These are phyloP conservation scores for Durusdinium trenchii DNA, from an alignment of 73 alveolate genomes.

Conservation along the genomic window DNA sequence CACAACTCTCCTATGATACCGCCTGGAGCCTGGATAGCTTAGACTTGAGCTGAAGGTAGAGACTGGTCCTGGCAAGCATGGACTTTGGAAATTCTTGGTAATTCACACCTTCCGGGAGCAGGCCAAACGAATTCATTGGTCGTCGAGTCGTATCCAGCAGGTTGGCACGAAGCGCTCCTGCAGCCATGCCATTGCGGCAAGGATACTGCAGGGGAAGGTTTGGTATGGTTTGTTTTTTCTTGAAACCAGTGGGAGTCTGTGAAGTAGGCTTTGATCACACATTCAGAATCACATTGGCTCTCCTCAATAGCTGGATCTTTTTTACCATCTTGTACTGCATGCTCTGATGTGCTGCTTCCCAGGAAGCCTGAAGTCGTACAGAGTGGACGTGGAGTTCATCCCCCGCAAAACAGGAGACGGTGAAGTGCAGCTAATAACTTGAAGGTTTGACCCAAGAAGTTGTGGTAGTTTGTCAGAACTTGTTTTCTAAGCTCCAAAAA, in stretches of 20 bases:
- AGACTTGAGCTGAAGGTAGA: not conserved
- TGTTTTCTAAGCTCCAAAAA: too few relatives aligned
- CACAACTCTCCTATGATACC: conserved; percentile 85
- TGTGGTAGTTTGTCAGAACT: too few relatives aligned
- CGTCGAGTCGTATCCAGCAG: too few relatives aligned
- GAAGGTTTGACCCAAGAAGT: not conserved
- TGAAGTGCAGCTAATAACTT: not conserved
- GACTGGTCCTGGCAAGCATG: too few relatives aligned
- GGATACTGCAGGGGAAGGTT: not conserved
- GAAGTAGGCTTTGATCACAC: not conserved
- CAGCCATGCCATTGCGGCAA: conserved; percentile 63
- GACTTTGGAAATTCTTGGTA: too few relatives aligned
- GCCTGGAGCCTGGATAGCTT: not conserved
- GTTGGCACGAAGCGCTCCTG: conserved; percentile 81
- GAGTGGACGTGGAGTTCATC: conserved; percentile 53
- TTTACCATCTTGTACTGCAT: not conserved
- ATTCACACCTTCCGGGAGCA: too few relatives aligned
- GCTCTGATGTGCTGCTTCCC: too few relatives aligned
- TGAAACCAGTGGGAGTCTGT: not conserved
- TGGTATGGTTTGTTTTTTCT: not conserved
- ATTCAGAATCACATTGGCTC: not conserved
- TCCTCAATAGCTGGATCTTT: not conserved
- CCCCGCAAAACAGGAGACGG: conserved; percentile 78
- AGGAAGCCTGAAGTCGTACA: not conserved
- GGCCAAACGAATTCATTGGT: too few relatives aligned